Evolutionary conservation across 2,329 filamentous ascomycete species (phyloP).

Genomic region (Alternaria longipes): DNA sequence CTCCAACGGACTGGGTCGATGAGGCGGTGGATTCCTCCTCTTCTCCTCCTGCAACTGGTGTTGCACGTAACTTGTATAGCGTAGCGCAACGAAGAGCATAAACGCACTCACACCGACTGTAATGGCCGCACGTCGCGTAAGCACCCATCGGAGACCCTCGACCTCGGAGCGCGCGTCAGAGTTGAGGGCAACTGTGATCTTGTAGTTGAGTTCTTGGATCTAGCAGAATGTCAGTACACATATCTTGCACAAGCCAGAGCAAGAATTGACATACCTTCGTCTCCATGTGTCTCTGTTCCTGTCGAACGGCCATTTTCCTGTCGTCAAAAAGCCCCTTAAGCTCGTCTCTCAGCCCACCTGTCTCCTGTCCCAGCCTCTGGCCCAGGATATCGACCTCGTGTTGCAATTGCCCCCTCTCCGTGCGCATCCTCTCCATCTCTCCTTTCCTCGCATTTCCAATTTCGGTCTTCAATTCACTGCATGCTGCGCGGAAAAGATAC

Average conservation of each 20-base stretch:
- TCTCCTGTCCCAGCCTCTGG: conserved; percentile 85
- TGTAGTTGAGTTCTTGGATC: conserved; percentile 95
- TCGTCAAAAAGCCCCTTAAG: conserved; percentile 98
- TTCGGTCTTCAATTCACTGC: conserved; percentile 88
- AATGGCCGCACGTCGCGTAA: conserved; percentile 70
- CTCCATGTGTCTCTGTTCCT: conserved; percentile 86
- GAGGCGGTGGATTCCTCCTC: conserved; percentile 44
- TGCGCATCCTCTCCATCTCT: conserved; percentile 81
- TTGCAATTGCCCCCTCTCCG: conserved; percentile 84
- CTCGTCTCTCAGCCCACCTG: conserved; percentile 82
- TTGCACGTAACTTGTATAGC: conserved; percentile 52
- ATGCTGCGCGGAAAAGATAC: conserved; percentile 93
- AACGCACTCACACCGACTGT: conserved; percentile 62
- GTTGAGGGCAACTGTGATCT: conserved; percentile 89
- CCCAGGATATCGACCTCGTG: conserved; percentile 94
- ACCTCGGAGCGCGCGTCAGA: conserved; percentile 93
- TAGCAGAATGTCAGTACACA: conserved; percentile 44
- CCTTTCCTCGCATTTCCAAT: conserved; percentile 79
- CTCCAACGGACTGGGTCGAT: conserved; percentile 25
- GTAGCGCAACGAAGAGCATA: conserved; percentile 55
- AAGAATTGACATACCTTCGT: conserved; percentile 65
- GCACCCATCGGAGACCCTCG: conserved; percentile 88
- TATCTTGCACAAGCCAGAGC: not conserved
- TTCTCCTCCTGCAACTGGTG: conserved; percentile 53
- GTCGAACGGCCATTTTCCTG: conserved; percentile 87